Conservation (phyloP, 192 early-diverging fungal genomes). For the Backusella morwellensis region DNA sequence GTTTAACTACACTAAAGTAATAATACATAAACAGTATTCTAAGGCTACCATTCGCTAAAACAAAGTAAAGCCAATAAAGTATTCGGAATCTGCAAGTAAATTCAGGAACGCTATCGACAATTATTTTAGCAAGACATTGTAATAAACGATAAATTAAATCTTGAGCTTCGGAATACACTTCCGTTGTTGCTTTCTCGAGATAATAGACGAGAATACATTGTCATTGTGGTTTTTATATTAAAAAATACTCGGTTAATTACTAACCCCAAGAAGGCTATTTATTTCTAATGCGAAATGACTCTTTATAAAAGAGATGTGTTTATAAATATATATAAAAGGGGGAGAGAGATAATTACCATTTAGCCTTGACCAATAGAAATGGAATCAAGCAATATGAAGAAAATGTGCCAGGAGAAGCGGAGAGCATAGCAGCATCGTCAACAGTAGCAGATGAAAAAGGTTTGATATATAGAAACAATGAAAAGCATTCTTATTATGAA, state of each 20-base stretch:
- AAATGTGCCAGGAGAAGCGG: not conserved
- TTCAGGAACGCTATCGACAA: not conserved
- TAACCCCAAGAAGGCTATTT: not conserved
- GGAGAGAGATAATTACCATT: not conserved
- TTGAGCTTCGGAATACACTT: not conserved
- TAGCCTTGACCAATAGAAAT: not conserved
- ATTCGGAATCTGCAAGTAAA: no score
- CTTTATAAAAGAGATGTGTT: no score
- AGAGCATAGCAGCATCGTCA: not conserved
- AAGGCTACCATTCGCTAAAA: no score
- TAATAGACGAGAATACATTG: not conserved
- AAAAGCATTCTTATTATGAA: not conserved
- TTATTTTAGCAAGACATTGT: not conserved
- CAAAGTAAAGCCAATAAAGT: no score
- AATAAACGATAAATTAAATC: not conserved
- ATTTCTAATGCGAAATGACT: no score
- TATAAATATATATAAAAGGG: not conserved
- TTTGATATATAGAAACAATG: no score
- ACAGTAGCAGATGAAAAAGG: not conserved
- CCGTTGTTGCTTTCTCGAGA: not conserved
- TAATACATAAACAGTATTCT: no score
- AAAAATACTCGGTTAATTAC: not conserved
- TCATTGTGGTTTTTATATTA: no score
- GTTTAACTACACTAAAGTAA: no score
- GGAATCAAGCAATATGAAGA: not conserved